Evolutionary conservation across 768 basidiomycete genomes (phyloP).

Genomic region (Galerina sulciceps): DNA sequence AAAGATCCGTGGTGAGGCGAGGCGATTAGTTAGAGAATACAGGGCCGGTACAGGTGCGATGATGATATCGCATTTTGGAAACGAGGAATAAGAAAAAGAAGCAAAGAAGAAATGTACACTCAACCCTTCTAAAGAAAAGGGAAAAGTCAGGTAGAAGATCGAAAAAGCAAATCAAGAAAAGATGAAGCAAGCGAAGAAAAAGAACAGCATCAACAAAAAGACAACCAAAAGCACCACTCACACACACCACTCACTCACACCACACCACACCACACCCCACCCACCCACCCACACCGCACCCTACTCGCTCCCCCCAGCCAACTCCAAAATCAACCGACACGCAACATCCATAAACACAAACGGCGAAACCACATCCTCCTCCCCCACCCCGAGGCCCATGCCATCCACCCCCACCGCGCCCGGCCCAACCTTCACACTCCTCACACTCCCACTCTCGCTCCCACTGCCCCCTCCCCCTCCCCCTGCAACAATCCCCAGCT

Average conservation of each 20-base stretch:
- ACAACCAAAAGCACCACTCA: too few species aligned
- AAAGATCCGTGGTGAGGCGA: too few species aligned
- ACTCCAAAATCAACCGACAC: conserved; percentile 89
- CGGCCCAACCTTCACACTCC: conserved; percentile 54
- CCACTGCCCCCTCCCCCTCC: neutral
- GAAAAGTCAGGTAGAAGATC: too few species aligned
- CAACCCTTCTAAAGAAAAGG: too few species aligned
- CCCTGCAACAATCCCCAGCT: conserved; percentile 23
- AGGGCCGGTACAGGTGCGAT: too few species aligned
- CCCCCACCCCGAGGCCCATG: conserved; percentile 25
- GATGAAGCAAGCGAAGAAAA: too few species aligned
- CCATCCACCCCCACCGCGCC: neutral
- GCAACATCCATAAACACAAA: conserved; percentile 98
- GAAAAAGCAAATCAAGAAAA: too few species aligned
- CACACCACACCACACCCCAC: neutral
- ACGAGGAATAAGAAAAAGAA: too few species aligned
- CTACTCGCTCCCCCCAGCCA: conserved; percentile 68
- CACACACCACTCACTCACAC: neutral
- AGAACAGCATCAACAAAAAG: too few species aligned
- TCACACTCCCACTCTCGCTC: conserved; percentile 36
- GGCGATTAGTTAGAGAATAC: too few species aligned
- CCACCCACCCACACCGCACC: neutral
- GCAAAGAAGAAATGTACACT: too few species aligned
- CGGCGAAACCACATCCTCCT: conserved; percentile 77
- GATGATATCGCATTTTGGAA: too few species aligned